Conservation (phyloP, 2,329 filamentous ascomycete genomes). For the Clarireedia monteithiana region DNA sequence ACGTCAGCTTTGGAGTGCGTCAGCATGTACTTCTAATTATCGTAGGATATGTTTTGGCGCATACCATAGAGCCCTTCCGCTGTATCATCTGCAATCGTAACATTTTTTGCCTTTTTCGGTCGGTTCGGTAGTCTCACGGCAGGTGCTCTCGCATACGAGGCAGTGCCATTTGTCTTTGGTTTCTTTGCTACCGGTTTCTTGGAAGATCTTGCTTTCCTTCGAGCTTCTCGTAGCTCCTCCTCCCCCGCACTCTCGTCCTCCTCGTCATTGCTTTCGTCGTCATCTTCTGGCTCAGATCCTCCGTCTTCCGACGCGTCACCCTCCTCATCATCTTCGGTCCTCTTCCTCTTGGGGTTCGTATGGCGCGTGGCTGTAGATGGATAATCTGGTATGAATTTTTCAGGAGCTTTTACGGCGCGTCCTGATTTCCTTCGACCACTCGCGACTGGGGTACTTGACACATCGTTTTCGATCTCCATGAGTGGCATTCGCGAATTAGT, state of each 20-base stretch:
- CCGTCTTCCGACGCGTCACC: constrained; percentile 41
- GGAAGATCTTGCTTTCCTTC: constrained; percentile 32
- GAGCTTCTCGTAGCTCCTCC: constrained; percentile 36
- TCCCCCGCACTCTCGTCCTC: constrained; percentile 38
- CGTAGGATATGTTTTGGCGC: constrained; percentile 2
- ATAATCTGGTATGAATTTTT: constrained; percentile 50
- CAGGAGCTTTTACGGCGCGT: constrained; percentile 55
- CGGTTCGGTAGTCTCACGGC: constrained; percentile 33
- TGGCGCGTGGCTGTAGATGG: constrained; percentile 31
- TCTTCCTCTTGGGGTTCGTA: constrained; percentile 50
- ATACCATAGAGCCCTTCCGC: constrained; percentile 26
- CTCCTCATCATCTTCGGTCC: constrained; percentile 37
- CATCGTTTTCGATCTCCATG: constrained; percentile 47
- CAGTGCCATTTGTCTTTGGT: constrained; percentile 54
- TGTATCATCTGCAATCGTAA: constrained; percentile 35
- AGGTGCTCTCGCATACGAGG: constrained; percentile 47
- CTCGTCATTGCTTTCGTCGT: constrained; percentile 33
- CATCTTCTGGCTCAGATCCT: constrained; percentile 40
- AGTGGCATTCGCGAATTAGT: constrained; percentile 37
- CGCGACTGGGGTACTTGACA: constrained; percentile 43
- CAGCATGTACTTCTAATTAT: constrained; percentile 16
- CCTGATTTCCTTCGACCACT: constrained; percentile 55
- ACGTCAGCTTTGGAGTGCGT: constrained; percentile 45
- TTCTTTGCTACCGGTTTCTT: constrained; percentile 57
- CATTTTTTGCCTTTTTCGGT: constrained; percentile 33